phyloP scores from a whole-genome alignment of 345 rosid genomes.

The Moringa oleifera region DNA sequence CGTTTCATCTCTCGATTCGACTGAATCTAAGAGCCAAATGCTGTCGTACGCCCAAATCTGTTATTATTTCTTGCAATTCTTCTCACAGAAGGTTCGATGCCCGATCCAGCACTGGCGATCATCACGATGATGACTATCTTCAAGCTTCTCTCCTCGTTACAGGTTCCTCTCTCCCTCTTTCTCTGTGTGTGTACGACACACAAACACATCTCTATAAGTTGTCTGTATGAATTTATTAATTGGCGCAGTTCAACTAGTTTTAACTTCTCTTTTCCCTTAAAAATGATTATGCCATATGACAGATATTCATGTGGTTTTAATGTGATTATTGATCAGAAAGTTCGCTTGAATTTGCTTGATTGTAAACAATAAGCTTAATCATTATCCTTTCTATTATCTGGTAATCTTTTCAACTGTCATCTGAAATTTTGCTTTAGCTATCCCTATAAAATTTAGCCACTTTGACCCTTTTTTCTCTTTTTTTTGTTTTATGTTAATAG shows the following conservation, averaged over 20 bases:
- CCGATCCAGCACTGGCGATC: constrained; percentile 34
- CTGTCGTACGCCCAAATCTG: constrained; percentile 16
- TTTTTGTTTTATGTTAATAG: no score
- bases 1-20: constrained; percentile 23
- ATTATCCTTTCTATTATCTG: background rate
- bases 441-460: background rate
- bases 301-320: background rate
- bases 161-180: constrained; percentile 35
- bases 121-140: constrained; percentile 44
- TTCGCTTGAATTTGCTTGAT: no score
- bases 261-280: no score
- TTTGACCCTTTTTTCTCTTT: no score
- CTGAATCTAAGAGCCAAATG: constrained; percentile 20
- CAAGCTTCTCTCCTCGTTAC: constrained; percentile 74
- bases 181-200: background rate
- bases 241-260: background rate
- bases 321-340: background rate
- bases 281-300: background rate
- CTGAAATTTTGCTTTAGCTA: background rate
- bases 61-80: constrained; percentile 41
- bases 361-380: background rate
- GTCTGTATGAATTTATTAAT: no score
- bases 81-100: constrained; percentile 37
- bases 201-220: no score
- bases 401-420: background rate